Percentiles rank a stretch among this genome's conserved stretches.
Conservation (phyloP, 352 stramenopile genomes). For the Thalassiosira oceanica region DNA sequence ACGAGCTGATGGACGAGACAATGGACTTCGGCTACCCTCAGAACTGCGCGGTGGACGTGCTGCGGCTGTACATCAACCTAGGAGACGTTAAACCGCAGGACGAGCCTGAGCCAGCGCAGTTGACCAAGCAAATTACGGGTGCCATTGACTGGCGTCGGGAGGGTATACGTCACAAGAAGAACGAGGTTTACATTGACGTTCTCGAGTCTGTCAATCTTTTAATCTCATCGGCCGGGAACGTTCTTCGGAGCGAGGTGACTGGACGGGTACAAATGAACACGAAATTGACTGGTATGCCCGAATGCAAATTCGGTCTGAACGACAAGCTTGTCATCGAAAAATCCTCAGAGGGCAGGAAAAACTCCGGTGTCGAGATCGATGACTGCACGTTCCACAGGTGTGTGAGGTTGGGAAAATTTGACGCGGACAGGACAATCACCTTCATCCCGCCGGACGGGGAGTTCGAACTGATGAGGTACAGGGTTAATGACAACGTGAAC, state of each 20-base stretch:
- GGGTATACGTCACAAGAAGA: conserved; percentile 92
- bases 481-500: conserved; percentile 95
- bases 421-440: conserved; percentile 93
- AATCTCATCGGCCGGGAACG: conserved; percentile 85
- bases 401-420: conserved; percentile 94
- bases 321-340: conserved; percentile 92
- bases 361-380: too few relatives aligned
- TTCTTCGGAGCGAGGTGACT: conserved; percentile 93
- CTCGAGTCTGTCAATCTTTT: conserved; percentile 98
- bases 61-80: conserved; percentile 96
- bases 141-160: conserved; percentile 87
- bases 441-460: conserved; percentile 97
- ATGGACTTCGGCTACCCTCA: conserved; percentile 96
- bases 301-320: conserved; percentile 95
- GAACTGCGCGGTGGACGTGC: conserved; percentile 95
- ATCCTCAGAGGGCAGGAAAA: too few relatives aligned
- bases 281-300: conserved; percentile 93
- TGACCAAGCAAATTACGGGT: conserved; percentile 6
- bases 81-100: conserved; percentile 87
- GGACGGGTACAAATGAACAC: conserved; percentile 94
- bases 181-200: conserved; percentile 99
- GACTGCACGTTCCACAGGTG: conserved; percentile 98
- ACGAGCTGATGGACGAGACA: conserved; percentile 92
- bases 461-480: conserved; percentile 92
- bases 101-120: conserved; percentile 32